A percentile compares a stretch with the other conserved stretches of the same genome.
These are phyloP conservation scores for Rhizopogon vesiculosus DNA, from an alignment of 768 basidiomycete species.

Conservation along the genomic window DNA sequence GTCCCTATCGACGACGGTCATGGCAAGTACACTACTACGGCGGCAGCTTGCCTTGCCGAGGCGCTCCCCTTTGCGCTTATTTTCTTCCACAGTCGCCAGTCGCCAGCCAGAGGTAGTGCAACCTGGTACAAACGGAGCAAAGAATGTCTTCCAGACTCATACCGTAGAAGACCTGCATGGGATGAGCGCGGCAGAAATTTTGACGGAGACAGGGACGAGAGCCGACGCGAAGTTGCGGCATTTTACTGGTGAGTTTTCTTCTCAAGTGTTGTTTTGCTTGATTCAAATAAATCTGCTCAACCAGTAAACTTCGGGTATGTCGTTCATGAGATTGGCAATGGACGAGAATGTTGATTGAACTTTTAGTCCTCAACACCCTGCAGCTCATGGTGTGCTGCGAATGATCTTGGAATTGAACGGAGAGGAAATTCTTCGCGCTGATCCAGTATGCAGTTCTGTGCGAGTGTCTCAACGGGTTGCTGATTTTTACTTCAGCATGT, in stretches of 20 bases:
- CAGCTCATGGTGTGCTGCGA: constrained; percentile 96
- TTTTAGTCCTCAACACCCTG: constrained; percentile 83
- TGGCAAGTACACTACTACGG: constrained; percentile 66
- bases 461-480: neutral
- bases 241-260: constrained; percentile 71
- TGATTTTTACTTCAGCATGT: constrained; percentile 59
- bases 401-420: constrained; percentile 97
- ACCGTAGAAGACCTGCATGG: constrained; percentile 84
- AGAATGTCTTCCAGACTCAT: constrained; percentile 60
- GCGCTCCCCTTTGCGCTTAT: constrained; percentile 18
- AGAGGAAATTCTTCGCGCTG: constrained; percentile 87
- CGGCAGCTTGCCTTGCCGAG: constrained; percentile 43
- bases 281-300: constrained; percentile 5
- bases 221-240: constrained; percentile 84
- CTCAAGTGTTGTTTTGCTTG: neutral
- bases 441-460: constrained; percentile 52
- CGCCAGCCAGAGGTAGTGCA: constrained; percentile 18
- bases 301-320: constrained; percentile 87
- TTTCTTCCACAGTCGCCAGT: constrained; percentile 20
- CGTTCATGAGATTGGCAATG: neutral
- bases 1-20: constrained; percentile 31
- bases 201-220: constrained; percentile 66
- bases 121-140: constrained; percentile 29
- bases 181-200: constrained; percentile 72
- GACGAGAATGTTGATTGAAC: neutral